Evolutionary conservation across 768 basidiomycete species (phyloP), one percentile per base, ranked within the genome.

Genomic region (Podaxis rugospora): DNA sequence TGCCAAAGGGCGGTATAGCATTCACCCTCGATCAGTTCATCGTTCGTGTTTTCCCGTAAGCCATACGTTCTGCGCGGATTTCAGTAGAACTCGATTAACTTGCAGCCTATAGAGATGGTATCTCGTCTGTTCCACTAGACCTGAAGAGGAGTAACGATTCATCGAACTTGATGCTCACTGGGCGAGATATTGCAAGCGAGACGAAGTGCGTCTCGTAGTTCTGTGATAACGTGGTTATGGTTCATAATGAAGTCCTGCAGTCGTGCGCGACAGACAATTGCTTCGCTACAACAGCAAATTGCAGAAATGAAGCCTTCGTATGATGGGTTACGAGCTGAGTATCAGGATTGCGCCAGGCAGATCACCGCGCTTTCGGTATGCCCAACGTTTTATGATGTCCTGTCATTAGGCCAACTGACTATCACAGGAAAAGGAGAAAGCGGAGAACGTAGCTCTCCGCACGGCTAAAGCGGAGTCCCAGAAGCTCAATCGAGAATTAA

Each of bases 31-130:
- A 92, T 66, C 69, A 72, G 10, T 89, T 87, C 74, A 71, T 72
- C 18, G 86, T 93, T 52, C 80, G 77, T 25, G 84, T 86, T 59
- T 93, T 80, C 68, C 70, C 79, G 90, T 91, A 67, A 57, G 85
- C 79, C 4, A 42, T 51, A 28, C 7, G 9, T 39, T 64, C 54
- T 18, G 28, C 40, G 32, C 21, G 37, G 46, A 23, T 51, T 16
- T 40, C 9, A 14, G 2, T 37, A 32, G 2, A 42, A 42, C 16
- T 5, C 23, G 53, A 25, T 10, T 32, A n/a, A 37, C 28, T 5
- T 57, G 46, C 42, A 40, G 13, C 7, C n/a, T 55, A 50, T 14
- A 92, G 89, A 10, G 88, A 88, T 63, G 92, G 91, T 75, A 79
- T 81, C 61, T 76, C 78, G 25, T 86, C 85, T 5, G 76, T 73